These are phyloP conservation scores for Anthoceros angustus DNA, from an alignment of 225 moss, liverwort and hornwort species.

Conservation along the genomic window DNA sequence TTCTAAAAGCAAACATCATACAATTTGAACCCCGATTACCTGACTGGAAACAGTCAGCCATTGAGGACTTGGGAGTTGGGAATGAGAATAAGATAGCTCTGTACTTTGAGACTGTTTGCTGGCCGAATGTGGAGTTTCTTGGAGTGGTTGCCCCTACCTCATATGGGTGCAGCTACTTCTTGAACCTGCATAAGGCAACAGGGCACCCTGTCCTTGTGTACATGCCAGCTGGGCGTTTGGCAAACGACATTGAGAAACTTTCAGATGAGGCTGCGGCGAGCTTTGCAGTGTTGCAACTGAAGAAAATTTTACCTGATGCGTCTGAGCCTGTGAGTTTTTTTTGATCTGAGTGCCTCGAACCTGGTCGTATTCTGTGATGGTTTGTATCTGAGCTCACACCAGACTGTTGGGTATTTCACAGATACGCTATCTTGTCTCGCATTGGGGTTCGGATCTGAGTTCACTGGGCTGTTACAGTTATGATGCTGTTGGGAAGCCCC, in stretches of 20 bases:
- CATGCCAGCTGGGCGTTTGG: constrained; percentile 96
- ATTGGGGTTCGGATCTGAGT: constrained; percentile 82
- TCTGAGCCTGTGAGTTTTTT: constrained; percentile 55
- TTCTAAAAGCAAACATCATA: constrained; percentile 40
- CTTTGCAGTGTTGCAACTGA: constrained; percentile 82
- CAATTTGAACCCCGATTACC: constrained; percentile 78
- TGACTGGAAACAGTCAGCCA: constrained; percentile 77
- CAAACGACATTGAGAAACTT: constrained; percentile 71
- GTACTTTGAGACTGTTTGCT: constrained; percentile 71
- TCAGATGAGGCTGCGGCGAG: constrained; percentile 76
- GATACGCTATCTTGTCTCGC: constrained; percentile 70
- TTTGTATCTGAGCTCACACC: neutral
- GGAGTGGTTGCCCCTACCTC: constrained; percentile 93
- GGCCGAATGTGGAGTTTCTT: constrained; percentile 98
- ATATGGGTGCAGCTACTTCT: constrained; percentile 94
- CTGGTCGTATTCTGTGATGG: neutral
- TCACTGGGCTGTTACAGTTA: constrained; percentile 94
- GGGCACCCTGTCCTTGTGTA: constrained; percentile 93
- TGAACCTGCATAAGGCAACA: constrained; percentile 98
- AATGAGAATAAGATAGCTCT: constrained; percentile 97
- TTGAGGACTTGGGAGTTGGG: constrained; percentile 71
- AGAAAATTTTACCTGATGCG: constrained; percentile 80
- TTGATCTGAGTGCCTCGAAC: neutral
- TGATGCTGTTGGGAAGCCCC: constrained; percentile 87
- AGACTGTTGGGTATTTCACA: constrained; percentile 14